Evolutionary conservation across 108 stramenopile species (phyloP).

Genomic region (Skeletonema tropicum): DNA sequence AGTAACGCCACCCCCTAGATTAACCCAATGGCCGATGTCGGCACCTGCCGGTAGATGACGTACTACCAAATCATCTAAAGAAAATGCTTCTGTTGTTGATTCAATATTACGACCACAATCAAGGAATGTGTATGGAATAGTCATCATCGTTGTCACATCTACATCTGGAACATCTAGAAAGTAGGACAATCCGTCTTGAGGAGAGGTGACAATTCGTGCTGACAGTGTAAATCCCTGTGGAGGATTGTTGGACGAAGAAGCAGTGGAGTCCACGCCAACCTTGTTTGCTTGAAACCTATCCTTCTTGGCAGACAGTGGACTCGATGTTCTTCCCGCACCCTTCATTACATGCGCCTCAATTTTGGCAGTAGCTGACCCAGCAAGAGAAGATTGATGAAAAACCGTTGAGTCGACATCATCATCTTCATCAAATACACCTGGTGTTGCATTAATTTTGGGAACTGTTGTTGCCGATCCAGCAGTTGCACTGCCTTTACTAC

Average conservation of each 20-base stretch:
- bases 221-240: constrained; percentile 46
- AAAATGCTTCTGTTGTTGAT: constrained; percentile 48
- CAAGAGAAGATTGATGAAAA: constrained; percentile 22
- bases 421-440: background rate
- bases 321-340: background rate
- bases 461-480: constrained; percentile 14
- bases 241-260: constrained; percentile 16
- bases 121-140: constrained; percentile 40
- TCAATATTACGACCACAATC: constrained; percentile 47
- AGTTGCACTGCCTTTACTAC: constrained; percentile 31
- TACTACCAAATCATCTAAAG: constrained; percentile 31
- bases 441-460: constrained; percentile 6
- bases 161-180: constrained; percentile 34
- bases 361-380: constrained; percentile 32
- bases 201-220: constrained; percentile 43
- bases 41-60: constrained; percentile 44
- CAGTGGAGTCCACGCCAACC: background rate
- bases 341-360: constrained; percentile 31
- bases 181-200: constrained; percentile 51
- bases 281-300: constrained; percentile 1
- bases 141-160: constrained; percentile 27
- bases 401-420: constrained; percentile 5
- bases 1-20: constrained; percentile 49
- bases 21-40: constrained; percentile 39
- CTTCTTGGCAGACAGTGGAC: background rate